Base-by-base conservation (phyloP, 140 eudicot genomes). In the Erigeron philadelphicus region DNA sequence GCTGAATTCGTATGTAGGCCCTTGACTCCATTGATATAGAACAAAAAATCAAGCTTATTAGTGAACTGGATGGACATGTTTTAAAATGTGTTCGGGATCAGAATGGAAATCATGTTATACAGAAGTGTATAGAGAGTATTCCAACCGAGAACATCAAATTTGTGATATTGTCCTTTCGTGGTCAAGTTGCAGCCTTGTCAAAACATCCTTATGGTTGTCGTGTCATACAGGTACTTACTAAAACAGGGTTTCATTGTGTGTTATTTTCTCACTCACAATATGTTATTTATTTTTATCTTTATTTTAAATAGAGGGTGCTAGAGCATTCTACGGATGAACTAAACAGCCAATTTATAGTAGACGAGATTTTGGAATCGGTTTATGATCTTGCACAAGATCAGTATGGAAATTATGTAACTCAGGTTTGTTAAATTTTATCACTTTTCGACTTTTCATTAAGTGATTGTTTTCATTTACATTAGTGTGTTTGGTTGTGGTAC, bases 381-480 rank as follows among this genome's bases (percentile, higher is more conserved):
- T 84, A 79, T 74, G 80, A 78, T 50, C 90, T 90, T 71, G 93
- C 95, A 18, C 95, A 87, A 66, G 87, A 90, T 69, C 95, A 90
- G 74, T 90, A 87, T 74, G 97, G 97, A 42, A 90, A 87, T 79
- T 90, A 90, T 85, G 95, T 90, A 43, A 83, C 88, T 43, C 97
- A 90, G 97, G 97, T 90, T 61, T 17, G 80, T 75, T 61, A 50
- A 50, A 11, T 53, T 6, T 4, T 62, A 46, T 9, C 31, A 42
- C 10, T 16, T 44, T 45, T 23, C 9, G 2, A 50, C 18, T 13
- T 67, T 49, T 70, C 46, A 19, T 71, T 61, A 31, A 48, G 38
- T 35, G 53, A 38, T 61, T 1, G 21, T 69, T 35, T 21, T 81
- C 19, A 45, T 66, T 77, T 69, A 77, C 43, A 8, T 10, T 9